Evolutionary conservation across 2,329 filamentous ascomycete genomes (phyloP).

Genomic region (Penicillium sp.): DNA sequence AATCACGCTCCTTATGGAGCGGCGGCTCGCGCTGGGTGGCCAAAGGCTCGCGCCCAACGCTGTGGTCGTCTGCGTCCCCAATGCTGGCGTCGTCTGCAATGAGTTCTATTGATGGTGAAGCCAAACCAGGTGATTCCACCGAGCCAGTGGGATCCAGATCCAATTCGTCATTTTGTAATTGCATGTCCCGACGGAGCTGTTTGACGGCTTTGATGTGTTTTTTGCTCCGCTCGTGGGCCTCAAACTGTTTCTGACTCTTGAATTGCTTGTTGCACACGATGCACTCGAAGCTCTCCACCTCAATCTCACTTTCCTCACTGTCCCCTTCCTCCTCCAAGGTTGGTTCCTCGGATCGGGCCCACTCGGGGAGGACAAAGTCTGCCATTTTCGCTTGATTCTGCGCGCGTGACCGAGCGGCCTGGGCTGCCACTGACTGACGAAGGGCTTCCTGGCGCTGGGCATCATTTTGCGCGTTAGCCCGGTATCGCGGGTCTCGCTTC

Average conservation of each 20-base stretch:
- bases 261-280: constrained; percentile 62
- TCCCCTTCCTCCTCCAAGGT: constrained; percentile 45
- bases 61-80: not conserved
- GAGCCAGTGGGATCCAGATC: constrained; percentile 13
- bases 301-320: constrained; percentile 42
- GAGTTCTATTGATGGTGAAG: not conserved
- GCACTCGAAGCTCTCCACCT: constrained; percentile 56
- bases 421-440: constrained; percentile 71
- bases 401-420: constrained; percentile 75
- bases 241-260: constrained; percentile 86
- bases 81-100: not conserved
- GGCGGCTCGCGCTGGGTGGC: not conserved
- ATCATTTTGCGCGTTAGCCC: constrained; percentile 69
- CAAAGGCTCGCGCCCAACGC: not conserved
- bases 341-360: constrained; percentile 59
- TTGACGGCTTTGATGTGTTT: constrained; percentile 87
- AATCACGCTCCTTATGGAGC: not conserved
- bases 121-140: not conserved
- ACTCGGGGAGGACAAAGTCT: constrained; percentile 61
- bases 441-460: constrained; percentile 72
- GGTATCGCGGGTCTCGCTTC: constrained; percentile 83
- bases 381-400: constrained; percentile 71
- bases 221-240: constrained; percentile 91
- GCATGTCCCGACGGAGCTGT: constrained; percentile 75
- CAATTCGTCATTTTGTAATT: constrained; percentile 61